phyloP scores from a whole-genome alignment of 1,284 basidiomycete species.

The Fomitopsis pinicola region DNA sequence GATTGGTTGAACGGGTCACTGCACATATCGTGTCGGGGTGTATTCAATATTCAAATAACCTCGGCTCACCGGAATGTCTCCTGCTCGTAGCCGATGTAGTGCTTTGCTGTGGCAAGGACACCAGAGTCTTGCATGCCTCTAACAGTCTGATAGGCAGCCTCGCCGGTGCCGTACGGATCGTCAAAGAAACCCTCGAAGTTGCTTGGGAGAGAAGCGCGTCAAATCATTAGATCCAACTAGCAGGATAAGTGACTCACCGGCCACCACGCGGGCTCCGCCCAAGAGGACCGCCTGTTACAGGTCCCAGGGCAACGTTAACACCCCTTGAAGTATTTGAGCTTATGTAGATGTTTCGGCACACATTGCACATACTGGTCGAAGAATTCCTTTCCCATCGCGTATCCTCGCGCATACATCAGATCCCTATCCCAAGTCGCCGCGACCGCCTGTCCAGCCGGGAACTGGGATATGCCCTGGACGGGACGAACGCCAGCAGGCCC shows the following conservation, averaged over 20 bases:
- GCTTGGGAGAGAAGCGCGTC: background rate
- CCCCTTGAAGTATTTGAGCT: background rate
- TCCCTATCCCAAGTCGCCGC: background rate
- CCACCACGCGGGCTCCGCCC: background rate
- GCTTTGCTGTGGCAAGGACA: background rate
- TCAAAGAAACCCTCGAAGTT: background rate
- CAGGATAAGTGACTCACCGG: background rate
- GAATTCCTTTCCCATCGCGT: background rate
- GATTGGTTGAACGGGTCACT: background rate
- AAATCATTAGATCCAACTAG: background rate
- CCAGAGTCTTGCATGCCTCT: slow-evolving; percentile 1
- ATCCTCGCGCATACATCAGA: background rate
- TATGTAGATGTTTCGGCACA: background rate
- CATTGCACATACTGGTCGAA: background rate
- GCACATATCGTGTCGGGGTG: background rate
- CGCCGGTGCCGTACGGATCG: background rate
- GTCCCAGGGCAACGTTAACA: background rate
- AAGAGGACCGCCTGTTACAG: background rate
- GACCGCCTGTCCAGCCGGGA: background rate
- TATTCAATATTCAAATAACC: background rate
- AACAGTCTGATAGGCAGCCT: background rate
- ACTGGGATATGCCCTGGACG: background rate
- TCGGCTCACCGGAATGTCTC: background rate
- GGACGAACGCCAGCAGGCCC: background rate
- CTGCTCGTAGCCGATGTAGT: background rate